These are phyloP conservation scores for Penicillium paxilli DNA, from an alignment of 495 filamentous ascomycete species.

Conservation along the genomic window DNA sequence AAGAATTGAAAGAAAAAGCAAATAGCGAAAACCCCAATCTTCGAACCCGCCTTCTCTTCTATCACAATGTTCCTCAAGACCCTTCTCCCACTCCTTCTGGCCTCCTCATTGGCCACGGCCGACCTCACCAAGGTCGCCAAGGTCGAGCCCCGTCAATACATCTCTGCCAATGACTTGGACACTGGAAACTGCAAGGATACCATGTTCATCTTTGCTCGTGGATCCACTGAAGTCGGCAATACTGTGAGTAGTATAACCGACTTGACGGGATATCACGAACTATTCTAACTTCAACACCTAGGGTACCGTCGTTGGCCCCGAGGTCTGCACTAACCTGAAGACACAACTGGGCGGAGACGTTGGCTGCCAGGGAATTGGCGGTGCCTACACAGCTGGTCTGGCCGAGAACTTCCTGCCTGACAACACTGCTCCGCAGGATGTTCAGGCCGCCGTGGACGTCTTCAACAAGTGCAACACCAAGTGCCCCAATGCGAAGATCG, in stretches of 20 bases:
- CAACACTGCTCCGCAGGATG: conserved; percentile 32
- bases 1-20: background rate
- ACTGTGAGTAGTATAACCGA: conserved; percentile 15
- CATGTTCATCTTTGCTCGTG: conserved; percentile 54
- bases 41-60: background rate
- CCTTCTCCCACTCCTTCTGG: conserved; percentile 2
- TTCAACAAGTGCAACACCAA: conserved; percentile 36
- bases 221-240: conserved; percentile 34
- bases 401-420: conserved; percentile 21
- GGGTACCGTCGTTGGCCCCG: conserved; percentile 41
- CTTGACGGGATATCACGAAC: too few species aligned
- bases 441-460: conserved; percentile 36
- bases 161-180: conserved; percentile 3
- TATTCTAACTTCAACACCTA: too few species aligned
- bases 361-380: conserved; percentile 34
- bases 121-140: background rate
- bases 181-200: conserved; percentile 37
- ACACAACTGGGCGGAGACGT: conserved; percentile 21
- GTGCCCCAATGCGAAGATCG: conserved; percentile 57
- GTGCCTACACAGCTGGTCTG: conserved; percentile 30
- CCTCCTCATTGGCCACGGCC: conserved; percentile 1
- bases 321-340: conserved; percentile 33
- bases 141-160: conserved; percentile 4
- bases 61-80: background rate
- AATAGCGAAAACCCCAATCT: background rate